Conservation (phyloP, 2,329 filamentous ascomycete species). For the Chrysosporium keratinophilum region DNA sequence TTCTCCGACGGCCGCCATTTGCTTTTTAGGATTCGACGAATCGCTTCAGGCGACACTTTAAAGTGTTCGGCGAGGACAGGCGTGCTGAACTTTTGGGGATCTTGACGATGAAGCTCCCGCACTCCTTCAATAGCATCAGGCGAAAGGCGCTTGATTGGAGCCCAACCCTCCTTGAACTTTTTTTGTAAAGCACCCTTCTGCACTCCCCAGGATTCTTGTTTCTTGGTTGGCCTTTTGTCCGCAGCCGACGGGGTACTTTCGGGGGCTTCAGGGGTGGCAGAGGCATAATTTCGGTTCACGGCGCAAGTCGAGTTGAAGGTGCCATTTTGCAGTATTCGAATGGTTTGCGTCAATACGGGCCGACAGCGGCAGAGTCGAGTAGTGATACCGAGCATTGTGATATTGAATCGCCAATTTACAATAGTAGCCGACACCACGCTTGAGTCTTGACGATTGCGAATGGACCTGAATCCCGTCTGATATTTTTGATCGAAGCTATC, state of each 20-base stretch:
- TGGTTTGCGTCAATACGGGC: neutral
- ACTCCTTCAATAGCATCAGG: constrained; percentile 90
- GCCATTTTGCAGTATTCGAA: neutral
- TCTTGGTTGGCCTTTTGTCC: constrained; percentile 17
- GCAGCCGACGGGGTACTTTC: neutral
- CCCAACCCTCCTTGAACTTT: constrained; percentile 74
- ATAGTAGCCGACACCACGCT: neutral
- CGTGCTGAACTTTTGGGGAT: constrained; percentile 68
- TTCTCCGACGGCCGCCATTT: constrained; percentile 37
- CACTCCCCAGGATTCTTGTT: constrained; percentile 54
- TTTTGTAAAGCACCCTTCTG: constrained; percentile 64
- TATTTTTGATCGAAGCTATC: too few species aligned
- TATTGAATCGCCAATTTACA: neutral
- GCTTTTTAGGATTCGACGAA: constrained; percentile 68
- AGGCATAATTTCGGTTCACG: neutral
- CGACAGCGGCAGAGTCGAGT: neutral
- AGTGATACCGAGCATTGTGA: neutral
- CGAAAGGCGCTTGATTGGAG: constrained; percentile 73
- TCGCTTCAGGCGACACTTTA: constrained; percentile 73
- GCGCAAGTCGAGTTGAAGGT: neutral
- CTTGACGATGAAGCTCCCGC: constrained; percentile 64
- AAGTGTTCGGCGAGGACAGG: constrained; percentile 65
- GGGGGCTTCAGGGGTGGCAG: neutral
- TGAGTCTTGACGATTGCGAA: too few species aligned
- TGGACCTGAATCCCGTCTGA: too few species aligned